Evolutionary conservation across 164 flowering plant species (phyloP).

Genomic region (Liriodendron chinense): DNA sequence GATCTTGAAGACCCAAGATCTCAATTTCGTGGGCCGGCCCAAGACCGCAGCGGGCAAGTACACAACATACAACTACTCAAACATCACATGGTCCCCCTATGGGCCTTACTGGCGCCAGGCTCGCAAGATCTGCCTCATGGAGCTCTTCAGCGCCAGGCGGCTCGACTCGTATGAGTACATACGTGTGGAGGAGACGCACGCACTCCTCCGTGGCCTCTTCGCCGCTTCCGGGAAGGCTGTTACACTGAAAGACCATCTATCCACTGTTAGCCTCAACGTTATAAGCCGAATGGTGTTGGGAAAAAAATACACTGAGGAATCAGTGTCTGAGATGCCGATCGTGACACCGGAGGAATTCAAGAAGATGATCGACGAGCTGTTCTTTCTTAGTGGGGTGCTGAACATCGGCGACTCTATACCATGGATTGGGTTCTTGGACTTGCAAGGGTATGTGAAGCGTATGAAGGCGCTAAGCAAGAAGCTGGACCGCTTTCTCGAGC

Average conservation of each 20-base stretch:
- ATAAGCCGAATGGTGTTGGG: no score
- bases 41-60: no score
- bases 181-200: slow-evolving; percentile 25
- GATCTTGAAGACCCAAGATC: no score
- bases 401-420: slow-evolving; percentile 60
- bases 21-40: no score
- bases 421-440: slow-evolving; percentile 48
- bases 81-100: slow-evolving; percentile 70
- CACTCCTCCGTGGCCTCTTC: slow-evolving; percentile 10
- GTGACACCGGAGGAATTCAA: no score
- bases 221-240: slow-evolving; percentile 12
- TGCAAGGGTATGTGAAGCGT: slow-evolving; percentile 46
- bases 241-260: slow-evolving; percentile 19
- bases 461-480: slow-evolving; percentile 56
- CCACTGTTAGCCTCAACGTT: slow-evolving; percentile 14
- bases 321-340: no score
- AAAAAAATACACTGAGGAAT: no score
- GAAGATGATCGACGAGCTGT: slow-evolving; percentile 57
- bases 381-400: slow-evolving; percentile 44
- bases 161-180: slow-evolving; percentile 30
- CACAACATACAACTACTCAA: slow-evolving; percentile 60
- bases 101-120: slow-evolving; percentile 85
- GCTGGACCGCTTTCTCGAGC: slow-evolving; percentile 47
- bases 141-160: slow-evolving; percentile 48
- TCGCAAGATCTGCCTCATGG: slow-evolving; percentile 55